A percentile compares a stretch with the other conserved stretches of the same genome.
Conservation (phyloP, 2,329 filamentous ascomycete species). For the Grosmannia serpens region DNA sequence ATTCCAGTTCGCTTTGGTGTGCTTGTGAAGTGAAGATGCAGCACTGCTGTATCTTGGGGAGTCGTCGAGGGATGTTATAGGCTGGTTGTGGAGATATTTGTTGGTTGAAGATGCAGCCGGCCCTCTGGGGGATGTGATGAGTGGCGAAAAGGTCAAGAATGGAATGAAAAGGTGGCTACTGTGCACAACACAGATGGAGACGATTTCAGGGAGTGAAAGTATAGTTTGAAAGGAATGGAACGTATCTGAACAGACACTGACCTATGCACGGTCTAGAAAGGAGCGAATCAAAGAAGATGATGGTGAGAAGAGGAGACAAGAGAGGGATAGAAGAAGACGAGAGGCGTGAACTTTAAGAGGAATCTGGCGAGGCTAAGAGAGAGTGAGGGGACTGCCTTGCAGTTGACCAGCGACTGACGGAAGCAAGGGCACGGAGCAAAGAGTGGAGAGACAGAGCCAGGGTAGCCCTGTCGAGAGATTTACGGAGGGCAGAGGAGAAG, state of each 20-base stretch:
- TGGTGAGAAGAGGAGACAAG: neutral
- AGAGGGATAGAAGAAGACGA: neutral
- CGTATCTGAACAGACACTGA: slow-evolving; percentile 10
- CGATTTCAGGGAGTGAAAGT: neutral
- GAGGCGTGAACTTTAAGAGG: neutral
- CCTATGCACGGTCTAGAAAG: slow-evolving; percentile 6
- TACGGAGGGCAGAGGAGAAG: neutral
- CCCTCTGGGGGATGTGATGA: neutral
- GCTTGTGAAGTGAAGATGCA: slow-evolving; percentile 9
- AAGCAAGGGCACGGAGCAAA: neutral
- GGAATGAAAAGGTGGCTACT: neutral
- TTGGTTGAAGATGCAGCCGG: neutral
- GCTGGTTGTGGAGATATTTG: slow-evolving; percentile 5
- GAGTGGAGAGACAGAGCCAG: neutral
- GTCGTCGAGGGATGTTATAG: slow-evolving; percentile 12
- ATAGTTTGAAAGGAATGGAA: slow-evolving; percentile 4
- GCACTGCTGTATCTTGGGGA: slow-evolving; percentile 16
- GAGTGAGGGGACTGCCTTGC: neutral
- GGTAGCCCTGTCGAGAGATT: neutral
- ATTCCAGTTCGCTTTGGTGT: slow-evolving; percentile 7
- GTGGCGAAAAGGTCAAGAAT: neutral
- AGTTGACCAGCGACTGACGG: neutral
- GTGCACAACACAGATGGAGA: neutral
- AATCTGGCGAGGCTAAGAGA: neutral
- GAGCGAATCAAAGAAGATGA: slow-evolving; percentile 6